Evolutionary conservation across 495 filamentous ascomycete species (phyloP), one percentile per base, ranked within the genome.

Genomic region (Cenococcum geophilum): DNA sequence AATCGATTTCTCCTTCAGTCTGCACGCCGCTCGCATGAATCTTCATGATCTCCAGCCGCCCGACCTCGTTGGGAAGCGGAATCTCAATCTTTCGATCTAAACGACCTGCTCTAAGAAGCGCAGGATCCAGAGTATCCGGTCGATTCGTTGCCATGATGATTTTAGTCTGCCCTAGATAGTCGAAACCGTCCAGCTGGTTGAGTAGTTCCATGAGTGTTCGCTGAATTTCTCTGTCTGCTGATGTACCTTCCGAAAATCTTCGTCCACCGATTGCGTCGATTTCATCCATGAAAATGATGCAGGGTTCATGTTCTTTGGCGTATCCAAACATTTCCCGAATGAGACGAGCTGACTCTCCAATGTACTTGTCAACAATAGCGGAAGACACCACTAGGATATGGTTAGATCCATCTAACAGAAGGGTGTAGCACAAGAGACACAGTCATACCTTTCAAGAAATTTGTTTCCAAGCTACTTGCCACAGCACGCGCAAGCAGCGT

Each of bases 261-360:
- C 95, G 84, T 57, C 95, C 95, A 72, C 95, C 95, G 71, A 99
- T 99, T 68, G 95, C 95, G 71, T 99, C 95, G 73, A 99, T 99
- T 74, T 99, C 95, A 79, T 99, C 95, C 95, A 99, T 99, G 83
- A 99, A 99, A 76, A 99, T 99, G 72, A 99, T 97, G 75, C 95
- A 99, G 48, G 95, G 95, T 73, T 99, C 95, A 74, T 99, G 95
- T 75, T 99, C 95, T 75, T 97, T 97, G 60, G 95, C 95, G 72
- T 99, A 99, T 52, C 95, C 95, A 70, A 99, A 99, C 95, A 99
- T 97, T 74, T 99, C 95, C 76, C 95, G 86, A 68, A 99, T 99
- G 65, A 99, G 79, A 52, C 95, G 86, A 37, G 95, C 95, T 10
- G 93, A 97, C 76, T 99, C 95, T 73, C 95, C 95, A 48, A 99